Base-by-base conservation (phyloP, 192 early-diverging fungal genomes). In the Spizellomyces punctatus region DNA sequence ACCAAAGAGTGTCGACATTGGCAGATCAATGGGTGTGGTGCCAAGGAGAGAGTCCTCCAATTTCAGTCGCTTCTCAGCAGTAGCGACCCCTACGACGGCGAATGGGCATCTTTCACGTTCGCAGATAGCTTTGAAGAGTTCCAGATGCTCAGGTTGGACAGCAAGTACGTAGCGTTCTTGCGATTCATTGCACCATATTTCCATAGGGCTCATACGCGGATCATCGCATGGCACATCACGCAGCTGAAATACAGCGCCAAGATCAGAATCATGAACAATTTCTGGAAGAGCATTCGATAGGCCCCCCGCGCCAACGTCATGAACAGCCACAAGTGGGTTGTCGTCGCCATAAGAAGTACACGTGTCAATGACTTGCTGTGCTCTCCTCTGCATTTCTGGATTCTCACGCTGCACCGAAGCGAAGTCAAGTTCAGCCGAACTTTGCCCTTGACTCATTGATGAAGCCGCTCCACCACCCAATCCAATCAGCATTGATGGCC, bases 151-250 rank as follows among this genome's bases (percentile, higher is more conserved):
- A 2, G 90, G 86, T 46, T 77, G 64, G 5, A 99, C 90, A 1
- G 96, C 96, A 64, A 97, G 79, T n/a, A 99, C 98, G 72, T 99
- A 99, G 60, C 98, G 91, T 78, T 99, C 98, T 81, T 99, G 98
- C 50, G 93, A 89, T 82, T 99, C 98, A 55, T 99, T 99, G 83
- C 98, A 99, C 98, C 98, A 99, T 56, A 99, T 96, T 78, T 98
- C 98, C 98, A 99, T 98, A n/a, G 98, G 98, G 58, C 93, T 95
- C 92, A 99, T 92, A 59, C 90, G 79, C 10, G 89, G 84, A 69
- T 99, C 98, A 72, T 93, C 96, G 66, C 87, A 90, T 21, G 92
- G 95, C 58, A 99, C 90, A 46, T 92, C 88, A 46, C 96, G 92
- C 43, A 99, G 78, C 83, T 98, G 90, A 77, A 99, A 93, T 5